Percentiles rank a stretch among this genome's conserved stretches.
phyloP scores from a whole-genome alignment of 768 basidiomycete genomes.

The Hericium rajendrae region DNA sequence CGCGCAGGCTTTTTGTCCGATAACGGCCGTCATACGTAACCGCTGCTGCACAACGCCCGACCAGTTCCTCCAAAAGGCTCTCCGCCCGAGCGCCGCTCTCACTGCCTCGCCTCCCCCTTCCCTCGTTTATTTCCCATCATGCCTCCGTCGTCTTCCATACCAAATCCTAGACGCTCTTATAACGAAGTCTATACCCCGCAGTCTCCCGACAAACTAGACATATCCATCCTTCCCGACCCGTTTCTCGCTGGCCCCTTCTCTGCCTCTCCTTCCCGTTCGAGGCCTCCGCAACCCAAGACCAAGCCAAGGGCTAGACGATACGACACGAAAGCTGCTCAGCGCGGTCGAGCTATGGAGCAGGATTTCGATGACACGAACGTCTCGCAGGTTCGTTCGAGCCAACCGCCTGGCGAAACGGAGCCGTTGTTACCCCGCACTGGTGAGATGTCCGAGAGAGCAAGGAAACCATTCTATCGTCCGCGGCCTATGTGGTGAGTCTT shows the following conservation, averaged over 20 bases:
- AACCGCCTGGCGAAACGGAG: constrained; percentile 7
- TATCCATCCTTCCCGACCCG: not conserved
- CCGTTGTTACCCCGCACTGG: constrained; percentile 5
- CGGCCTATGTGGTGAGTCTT: constrained; percentile 37
- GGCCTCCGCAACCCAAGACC: not conserved
- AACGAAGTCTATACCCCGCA: not conserved
- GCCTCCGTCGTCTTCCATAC: not conserved
- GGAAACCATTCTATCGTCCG: constrained; percentile 42
- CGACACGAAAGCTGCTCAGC: too few species aligned
- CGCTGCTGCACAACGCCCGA: not conserved
- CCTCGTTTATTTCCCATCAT: not conserved
- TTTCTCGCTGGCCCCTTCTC: not conserved
- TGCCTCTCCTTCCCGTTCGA: not conserved
- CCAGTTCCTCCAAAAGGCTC: too few species aligned
- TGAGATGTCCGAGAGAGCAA: constrained; percentile 12
- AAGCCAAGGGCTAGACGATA: not conserved
- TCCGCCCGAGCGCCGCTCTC: too few species aligned
- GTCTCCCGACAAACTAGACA: not conserved
- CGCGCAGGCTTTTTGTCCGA: too few species aligned
- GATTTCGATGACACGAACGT: not conserved
- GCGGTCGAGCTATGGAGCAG: too few species aligned
- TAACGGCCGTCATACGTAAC: not conserved
- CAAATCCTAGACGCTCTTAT: not conserved
- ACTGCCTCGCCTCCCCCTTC: not conserved
- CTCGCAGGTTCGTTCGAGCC: not conserved